Conservation (phyloP, 2,329 filamentous ascomycete species). For the Colletotrichum sp. region DNA sequence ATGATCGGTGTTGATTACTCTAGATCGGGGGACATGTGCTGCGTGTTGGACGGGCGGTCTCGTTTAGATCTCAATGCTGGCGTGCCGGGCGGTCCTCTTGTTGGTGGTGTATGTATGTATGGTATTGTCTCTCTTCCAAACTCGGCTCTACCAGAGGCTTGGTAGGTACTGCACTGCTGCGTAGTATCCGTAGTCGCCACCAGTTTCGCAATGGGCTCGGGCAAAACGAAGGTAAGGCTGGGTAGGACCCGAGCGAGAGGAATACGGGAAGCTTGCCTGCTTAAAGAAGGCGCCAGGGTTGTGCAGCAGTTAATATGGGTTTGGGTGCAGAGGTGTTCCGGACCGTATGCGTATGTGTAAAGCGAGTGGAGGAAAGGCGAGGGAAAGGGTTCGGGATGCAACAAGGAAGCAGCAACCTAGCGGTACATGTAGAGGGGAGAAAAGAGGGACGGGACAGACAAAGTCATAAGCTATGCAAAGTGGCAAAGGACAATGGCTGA, state of each 20-base stretch:
- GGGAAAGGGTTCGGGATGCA: not conserved
- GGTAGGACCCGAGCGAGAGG: not conserved
- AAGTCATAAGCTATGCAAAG: conserved; percentile 13
- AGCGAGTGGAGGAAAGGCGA: conserved; percentile 1
- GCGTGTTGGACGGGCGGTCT: not conserved
- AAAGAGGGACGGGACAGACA: conserved; percentile 11
- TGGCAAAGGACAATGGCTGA: conserved; percentile 3
- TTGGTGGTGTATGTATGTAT: not conserved
- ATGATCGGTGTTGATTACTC: conserved; percentile 12
- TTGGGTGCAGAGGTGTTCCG: not conserved
- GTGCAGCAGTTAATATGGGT: conserved; percentile 12
- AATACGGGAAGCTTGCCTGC: conserved; percentile 11
- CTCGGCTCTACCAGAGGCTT: not conserved
- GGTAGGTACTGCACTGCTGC: not conserved
- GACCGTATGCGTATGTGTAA: not conserved
- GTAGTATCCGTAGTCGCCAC: not conserved
- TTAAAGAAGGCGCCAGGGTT: conserved; percentile 14
- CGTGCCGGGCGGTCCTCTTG: not conserved
- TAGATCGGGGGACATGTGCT: not conserved
- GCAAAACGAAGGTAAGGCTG: not conserved
- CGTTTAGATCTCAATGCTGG: conserved; percentile 13
- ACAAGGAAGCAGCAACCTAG: not conserved
- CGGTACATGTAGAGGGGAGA: not conserved
- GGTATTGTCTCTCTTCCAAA: not conserved
- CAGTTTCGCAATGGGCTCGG: not conserved